Evolutionary conservation across 2,329 filamentous ascomycete species (phyloP), one percentile per base, ranked within the genome.

Genomic region (Eurotiales sp.): DNA sequence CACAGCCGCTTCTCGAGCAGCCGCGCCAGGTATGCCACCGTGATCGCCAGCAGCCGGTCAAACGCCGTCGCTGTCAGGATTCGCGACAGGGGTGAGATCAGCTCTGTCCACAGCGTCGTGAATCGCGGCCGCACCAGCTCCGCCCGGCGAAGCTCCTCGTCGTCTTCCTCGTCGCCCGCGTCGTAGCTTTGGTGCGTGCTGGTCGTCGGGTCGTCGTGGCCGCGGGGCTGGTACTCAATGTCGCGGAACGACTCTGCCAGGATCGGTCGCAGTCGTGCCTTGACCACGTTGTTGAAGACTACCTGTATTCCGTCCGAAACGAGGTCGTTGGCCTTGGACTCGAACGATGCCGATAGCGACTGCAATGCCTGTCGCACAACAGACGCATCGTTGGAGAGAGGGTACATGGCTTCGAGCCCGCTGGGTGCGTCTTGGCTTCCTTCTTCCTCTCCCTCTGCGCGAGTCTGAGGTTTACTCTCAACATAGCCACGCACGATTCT

Each of bases 231-330:
- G 71, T 99, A 99, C 70, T 96, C 90, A 19, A 88, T 82, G 62
- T 97, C 92, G 39, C 91, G 86, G 77, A 97, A 97, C 0, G 90
- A 85, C 53, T 99, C 92, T 15, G 84, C 81, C 10, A 99, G 77
- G 3, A 96, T 85, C 0, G 90, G 89, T 0, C 91, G 85, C 12
- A 99, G 78, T 10, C 91, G 88, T 2, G 85, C 82, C 64, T 92
- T 92, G 61, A 96, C 80, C 2, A 97, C 88, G 62, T 91, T 87
- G 62, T 88, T 86, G 67, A 95, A 95, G 40, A 96, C 80, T 4
- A 95, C 90, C 59, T 87, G 82, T 25, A 96, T 81, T 27, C 89
- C 90, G 64, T 97, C 92, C 50, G 82, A 82, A 54, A 95, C 80
- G 7, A 99, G 80, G 64, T 96, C 91, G 6, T 77, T 82, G 8